phyloP scores from a whole-genome alignment of 768 basidiomycete species.

The Leucocoprinus sp. region DNA sequence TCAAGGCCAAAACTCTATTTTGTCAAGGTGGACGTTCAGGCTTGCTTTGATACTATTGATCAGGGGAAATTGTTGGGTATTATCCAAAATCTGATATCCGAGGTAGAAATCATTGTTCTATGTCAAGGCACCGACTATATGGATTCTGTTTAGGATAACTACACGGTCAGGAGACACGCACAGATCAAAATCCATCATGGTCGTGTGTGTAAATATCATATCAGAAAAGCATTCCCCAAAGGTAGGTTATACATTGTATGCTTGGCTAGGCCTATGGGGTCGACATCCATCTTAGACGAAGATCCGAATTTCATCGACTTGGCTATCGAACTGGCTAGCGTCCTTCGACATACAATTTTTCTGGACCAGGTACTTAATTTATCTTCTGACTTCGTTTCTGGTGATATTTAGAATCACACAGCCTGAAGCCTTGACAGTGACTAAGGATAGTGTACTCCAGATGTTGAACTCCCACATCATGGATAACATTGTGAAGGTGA shows the following conservation, averaged over 20 bases:
- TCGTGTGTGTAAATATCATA: conserved; percentile 46
- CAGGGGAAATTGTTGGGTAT: conserved; percentile 80
- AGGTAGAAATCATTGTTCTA: conserved; percentile 32
- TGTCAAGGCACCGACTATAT: background rate
- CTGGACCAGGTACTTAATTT: conserved; percentile 63
- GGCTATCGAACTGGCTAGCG: conserved; percentile 57
- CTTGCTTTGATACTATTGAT: conserved; percentile 95
- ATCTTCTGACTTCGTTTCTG: background rate
- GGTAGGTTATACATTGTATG: conserved; percentile 34
- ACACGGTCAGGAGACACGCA: conserved; percentile 64
- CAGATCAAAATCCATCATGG: conserved; percentile 51
- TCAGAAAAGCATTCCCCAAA: conserved; percentile 59
- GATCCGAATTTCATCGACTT: conserved; percentile 64
- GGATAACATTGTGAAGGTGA: conserved; percentile 86
- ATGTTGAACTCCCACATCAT: conserved; percentile 86
- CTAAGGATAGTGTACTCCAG: conserved; percentile 54
- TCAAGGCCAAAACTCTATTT: conserved; percentile 86
- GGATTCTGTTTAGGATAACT: conserved; percentile 45
- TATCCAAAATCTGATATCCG: conserved; percentile 60
- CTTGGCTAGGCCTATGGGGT: background rate
- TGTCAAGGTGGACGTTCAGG: conserved; percentile 92
- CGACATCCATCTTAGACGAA: conserved; percentile 47
- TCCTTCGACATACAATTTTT: conserved; percentile 71
- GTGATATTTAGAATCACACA: background rate
- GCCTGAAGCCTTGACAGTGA: conserved; percentile 39